These are phyloP conservation scores for Agaricus blazei DNA, from an alignment of 768 basidiomycete species.

Conservation along the genomic window DNA sequence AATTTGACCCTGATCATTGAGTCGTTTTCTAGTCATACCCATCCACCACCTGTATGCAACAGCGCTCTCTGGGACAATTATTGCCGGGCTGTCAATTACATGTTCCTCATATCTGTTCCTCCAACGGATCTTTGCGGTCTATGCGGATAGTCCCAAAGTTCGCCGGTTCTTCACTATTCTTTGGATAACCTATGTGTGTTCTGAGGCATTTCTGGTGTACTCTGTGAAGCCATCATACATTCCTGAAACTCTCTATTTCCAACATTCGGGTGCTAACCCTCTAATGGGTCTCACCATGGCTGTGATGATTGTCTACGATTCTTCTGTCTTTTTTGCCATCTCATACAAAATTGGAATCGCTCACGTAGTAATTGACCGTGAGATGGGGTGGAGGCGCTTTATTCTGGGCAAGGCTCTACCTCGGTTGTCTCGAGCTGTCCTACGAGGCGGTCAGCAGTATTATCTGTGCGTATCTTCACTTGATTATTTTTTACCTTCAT, in stretches of 20 bases:
- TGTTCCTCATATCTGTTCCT: conserved; percentile 24
- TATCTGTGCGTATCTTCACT: conserved; percentile 21
- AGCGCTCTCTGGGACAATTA: background rate
- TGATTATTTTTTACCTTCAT: too few relatives aligned
- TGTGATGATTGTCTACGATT: conserved; percentile 20
- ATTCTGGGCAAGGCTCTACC: conserved; percentile 18
- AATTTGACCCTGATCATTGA: too few relatives aligned
- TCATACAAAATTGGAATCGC: conserved; percentile 20
- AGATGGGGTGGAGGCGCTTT: conserved; percentile 10
- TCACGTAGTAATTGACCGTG: conserved; percentile 11
- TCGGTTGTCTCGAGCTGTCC: conserved; percentile 17
- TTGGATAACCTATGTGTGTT: conserved; percentile 21
- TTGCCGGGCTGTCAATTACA: background rate
- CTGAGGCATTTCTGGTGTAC: conserved; percentile 18
- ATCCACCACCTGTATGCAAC: background rate
- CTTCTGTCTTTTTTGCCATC: conserved; percentile 29
- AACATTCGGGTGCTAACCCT: too few relatives aligned
- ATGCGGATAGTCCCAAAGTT: conserved; percentile 16
- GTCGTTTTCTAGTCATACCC: background rate
- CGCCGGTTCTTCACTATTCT: conserved; percentile 20
- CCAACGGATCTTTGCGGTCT: conserved; percentile 26
- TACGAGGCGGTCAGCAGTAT: conserved; percentile 27
- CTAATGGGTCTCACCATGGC: too few relatives aligned
- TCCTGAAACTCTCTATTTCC: conserved; percentile 20
- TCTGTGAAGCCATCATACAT: conserved; percentile 16